Evolutionary conservation across 768 basidiomycete genomes (phyloP), one percentile per base, ranked within the genome.

Genomic region (Ramaria sp.): DNA sequence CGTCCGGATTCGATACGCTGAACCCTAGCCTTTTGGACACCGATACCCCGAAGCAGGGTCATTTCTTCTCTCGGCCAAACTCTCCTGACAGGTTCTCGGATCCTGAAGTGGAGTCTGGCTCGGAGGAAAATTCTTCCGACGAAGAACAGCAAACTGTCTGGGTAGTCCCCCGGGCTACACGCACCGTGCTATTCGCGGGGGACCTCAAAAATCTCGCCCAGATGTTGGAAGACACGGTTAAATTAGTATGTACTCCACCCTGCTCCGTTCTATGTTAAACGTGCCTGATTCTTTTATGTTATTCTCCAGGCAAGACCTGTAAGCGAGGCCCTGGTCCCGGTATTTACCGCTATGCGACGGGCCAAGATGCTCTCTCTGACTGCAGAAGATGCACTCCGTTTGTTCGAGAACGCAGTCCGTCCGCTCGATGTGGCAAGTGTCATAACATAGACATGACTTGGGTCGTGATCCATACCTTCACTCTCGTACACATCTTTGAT

Each of bases 381-480:
- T 53, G 52, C 52, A 9, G 52, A 27, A 37, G 52, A 28, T 7
- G 52, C 52, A 15, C 41, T 53, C 28, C n/a, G 28, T 24, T n/a
- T 18, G n/a, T 53, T 53, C 42, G 52, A 53, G 28, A 53, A 36
- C 25, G 16, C 15, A 12, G 52, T 53, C 22, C 39, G 52, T n/a
- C 24, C 24, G n/a, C 47, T 48, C 47, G 47, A 25, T 16, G 42
- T 18, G 42, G 42, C 42, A n/a, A 43, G 4, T 25, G 10, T 43
- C 13, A 13, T 34, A 34, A 34, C 32, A 34, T 34, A 34, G 7
- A 13, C 32, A 13, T 34, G 32, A 13, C 32, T 34, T 34, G 32
- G 32, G 32, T 34, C 32, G 2, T 13, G 32, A 13, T 34, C 32
- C 32, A 34, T 34, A 34, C 32, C 32, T 34, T n/a, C n/a, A n/a